phyloP scores from a whole-genome alignment of 192 early-diverging fungal genomes.

The Coemansia sp. region DNA sequence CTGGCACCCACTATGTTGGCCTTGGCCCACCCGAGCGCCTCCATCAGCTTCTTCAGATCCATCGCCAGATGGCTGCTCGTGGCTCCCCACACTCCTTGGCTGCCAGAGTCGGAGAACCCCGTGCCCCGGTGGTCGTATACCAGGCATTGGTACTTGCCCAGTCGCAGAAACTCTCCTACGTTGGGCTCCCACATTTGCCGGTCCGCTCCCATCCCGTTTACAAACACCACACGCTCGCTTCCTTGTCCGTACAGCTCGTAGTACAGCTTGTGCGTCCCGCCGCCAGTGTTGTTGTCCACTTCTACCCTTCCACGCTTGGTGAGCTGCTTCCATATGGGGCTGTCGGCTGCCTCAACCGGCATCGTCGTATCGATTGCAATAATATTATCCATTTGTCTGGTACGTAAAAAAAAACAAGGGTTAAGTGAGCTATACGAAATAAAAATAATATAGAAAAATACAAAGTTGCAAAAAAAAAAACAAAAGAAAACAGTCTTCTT shows the following conservation, averaged over 20 bases:
- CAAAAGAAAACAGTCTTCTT: neutral
- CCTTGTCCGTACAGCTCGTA: conserved; percentile 49
- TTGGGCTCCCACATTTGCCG: conserved; percentile 54
- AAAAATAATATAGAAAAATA: neutral
- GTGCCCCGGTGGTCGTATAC: conserved; percentile 85
- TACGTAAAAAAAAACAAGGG: neutral
- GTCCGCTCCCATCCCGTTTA: conserved; percentile 53
- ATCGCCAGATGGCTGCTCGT: conserved; percentile 45
- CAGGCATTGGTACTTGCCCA: conserved; percentile 61
- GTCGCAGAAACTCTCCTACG: conserved; percentile 59
- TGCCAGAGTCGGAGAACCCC: conserved; percentile 51
- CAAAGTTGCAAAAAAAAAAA: neutral
- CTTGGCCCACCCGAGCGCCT: conserved; percentile 65
- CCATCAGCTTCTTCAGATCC: conserved; percentile 66
- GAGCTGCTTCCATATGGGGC: conserved; percentile 39
- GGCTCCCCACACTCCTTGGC: neutral
- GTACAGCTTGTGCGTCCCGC: conserved; percentile 13
- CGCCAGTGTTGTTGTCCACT: conserved; percentile 5
- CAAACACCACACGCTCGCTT: conserved; percentile 25
- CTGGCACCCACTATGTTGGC: conserved; percentile 79
- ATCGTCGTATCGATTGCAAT: conserved; percentile 39
- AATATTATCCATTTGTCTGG: conserved; percentile 23
- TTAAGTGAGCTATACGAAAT: neutral
- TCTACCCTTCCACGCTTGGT: conserved; percentile 42
- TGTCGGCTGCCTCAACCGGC: conserved; percentile 44